Evolutionary conservation across 139 green algal genomes (phyloP).

Genomic region (Volvox africanus): DNA sequence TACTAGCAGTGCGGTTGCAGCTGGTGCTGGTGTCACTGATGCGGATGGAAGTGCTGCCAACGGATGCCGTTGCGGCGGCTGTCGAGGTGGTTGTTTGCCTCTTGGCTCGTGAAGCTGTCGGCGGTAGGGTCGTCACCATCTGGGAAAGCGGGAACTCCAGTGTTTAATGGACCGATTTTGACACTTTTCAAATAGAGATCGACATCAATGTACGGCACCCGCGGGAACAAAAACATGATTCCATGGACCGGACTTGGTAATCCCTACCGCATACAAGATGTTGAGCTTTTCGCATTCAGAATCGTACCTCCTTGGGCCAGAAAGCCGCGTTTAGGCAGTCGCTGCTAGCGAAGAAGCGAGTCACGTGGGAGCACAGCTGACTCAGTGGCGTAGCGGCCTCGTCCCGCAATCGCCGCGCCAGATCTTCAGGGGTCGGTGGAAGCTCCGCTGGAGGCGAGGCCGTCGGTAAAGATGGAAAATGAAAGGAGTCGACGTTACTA

Average conservation of each 20-base stretch:
- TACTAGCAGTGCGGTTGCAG: neutral
- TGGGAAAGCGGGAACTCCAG: neutral
- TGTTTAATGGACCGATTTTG: too few relatives aligned
- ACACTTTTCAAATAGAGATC: too few relatives aligned
- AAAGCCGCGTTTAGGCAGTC: conserved; percentile 61
- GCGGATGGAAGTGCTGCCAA: neutral
- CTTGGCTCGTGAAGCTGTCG: neutral
- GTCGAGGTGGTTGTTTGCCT: neutral
- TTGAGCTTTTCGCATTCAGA: too few relatives aligned
- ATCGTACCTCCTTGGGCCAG: conserved; percentile 40
- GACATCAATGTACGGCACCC: too few relatives aligned
- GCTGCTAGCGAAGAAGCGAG: conserved; percentile 55
- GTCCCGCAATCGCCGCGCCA: neutral
- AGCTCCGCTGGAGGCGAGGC: conserved; percentile 29
- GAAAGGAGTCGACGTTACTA: too few relatives aligned
- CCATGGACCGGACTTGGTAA: too few relatives aligned
- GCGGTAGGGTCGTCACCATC: neutral
- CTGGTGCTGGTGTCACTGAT: neutral
- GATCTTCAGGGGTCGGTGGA: neutral
- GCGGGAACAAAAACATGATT: too few relatives aligned
- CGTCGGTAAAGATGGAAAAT: too few relatives aligned
- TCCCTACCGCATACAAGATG: too few relatives aligned
- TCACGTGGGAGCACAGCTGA: conserved; percentile 47
- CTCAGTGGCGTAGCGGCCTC: neutral
- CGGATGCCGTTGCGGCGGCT: neutral